These are phyloP conservation scores for Bruguiera parviflora DNA, from an alignment of 345 rosid genomes.

Conservation along the genomic window DNA sequence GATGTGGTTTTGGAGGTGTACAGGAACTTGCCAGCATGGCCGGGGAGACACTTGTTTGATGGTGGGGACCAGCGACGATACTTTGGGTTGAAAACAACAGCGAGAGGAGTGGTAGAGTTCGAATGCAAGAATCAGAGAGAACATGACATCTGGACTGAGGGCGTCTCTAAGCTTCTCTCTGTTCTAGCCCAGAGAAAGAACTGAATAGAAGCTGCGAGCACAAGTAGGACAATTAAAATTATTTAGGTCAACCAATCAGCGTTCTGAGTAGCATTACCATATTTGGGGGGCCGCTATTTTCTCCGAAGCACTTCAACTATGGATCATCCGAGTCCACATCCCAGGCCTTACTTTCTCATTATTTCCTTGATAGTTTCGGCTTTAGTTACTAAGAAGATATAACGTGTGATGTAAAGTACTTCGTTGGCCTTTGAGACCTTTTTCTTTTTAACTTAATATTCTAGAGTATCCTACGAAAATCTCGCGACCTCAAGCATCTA, in stretches of 20 bases:
- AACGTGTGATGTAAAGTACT: too few relatives aligned
- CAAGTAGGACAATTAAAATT: not conserved
- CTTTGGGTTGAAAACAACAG: constrained; percentile 70
- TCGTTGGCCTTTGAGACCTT: too few relatives aligned
- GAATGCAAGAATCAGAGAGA: constrained; percentile 80
- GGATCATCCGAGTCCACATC: too few relatives aligned
- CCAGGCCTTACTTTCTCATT: too few relatives aligned
- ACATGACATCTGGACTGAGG: constrained; percentile 77
- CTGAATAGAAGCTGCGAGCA: constrained; percentile 1
- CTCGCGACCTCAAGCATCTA: too few relatives aligned
- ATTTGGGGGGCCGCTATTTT: too few relatives aligned
- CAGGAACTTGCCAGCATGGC: constrained; percentile 82
- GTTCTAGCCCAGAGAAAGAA: constrained; percentile 48
- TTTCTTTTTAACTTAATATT: too few relatives aligned
- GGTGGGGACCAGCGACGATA: constrained; percentile 61
- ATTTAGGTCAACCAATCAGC: not conserved
- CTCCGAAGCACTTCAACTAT: too few relatives aligned
- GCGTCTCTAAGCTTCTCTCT: constrained; percentile 62
- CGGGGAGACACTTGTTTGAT: constrained; percentile 76
- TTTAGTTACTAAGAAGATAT: too few relatives aligned
- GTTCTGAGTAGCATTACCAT: not conserved
- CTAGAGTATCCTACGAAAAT: too few relatives aligned
- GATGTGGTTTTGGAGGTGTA: constrained; percentile 69
- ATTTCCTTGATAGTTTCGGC: too few relatives aligned
- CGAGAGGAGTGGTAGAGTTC: constrained; percentile 67